These are phyloP conservation scores for Rhodotorula sp. DNA, from an alignment of 1,284 basidiomycete species.

Conservation along the genomic window DNA sequence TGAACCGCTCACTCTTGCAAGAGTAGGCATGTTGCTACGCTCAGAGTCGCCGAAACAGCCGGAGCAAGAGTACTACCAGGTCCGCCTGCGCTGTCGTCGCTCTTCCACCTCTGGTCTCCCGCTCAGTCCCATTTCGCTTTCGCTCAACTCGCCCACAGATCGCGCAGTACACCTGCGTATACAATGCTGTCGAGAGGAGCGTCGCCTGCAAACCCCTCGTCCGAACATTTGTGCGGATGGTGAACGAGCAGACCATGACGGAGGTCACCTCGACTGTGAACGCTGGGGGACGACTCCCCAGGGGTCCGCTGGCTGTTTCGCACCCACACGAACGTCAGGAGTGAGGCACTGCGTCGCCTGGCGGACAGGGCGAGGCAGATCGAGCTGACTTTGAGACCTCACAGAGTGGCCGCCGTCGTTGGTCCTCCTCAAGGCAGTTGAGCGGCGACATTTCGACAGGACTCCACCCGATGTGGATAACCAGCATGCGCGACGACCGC, in stretches of 20 bases:
- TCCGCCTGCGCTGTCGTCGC: neutral
- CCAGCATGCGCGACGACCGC: no score
- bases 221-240: slow-evolving; percentile 27
- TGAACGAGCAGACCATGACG: neutral
- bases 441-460: neutral
- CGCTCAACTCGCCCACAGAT: slow-evolving; percentile 4
- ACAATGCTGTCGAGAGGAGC: slow-evolving; percentile 5
- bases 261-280: slow-evolving; percentile 29
- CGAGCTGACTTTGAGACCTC: neutral
- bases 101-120: neutral
- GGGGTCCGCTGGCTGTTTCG: neutral
- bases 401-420: neutral
- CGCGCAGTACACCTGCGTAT: slow-evolving; percentile 31
- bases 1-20: no score
- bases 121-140: neutral
- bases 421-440: neutral
- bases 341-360: no score
- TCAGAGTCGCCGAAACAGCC: neutral
- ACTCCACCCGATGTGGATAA: no score
- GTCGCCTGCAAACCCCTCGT: slow-evolving; percentile 32
- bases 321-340: neutral
- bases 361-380: no score
- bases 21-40: neutral
- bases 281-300: slow-evolving; percentile 6
- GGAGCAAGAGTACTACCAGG: slow-evolving; percentile 20